Percentiles rank a stretch among this genome's conserved stretches.
Conservation (phyloP, 441 rosid genomes). For the Jatropha multifida region DNA sequence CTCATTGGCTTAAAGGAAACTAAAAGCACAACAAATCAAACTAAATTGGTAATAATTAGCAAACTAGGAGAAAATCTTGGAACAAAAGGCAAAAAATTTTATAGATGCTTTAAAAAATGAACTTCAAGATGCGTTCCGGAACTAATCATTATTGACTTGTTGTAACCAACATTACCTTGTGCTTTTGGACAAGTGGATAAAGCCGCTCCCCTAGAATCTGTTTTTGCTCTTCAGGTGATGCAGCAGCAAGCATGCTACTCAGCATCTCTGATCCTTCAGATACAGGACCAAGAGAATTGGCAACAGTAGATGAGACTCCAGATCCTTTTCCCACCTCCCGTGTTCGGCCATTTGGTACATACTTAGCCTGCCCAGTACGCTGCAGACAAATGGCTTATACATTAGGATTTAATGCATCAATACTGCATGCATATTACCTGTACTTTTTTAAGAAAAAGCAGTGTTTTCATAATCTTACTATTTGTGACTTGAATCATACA, state of each 20-base stretch:
- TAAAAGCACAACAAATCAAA: neutral
- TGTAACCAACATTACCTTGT: constrained; percentile 40
- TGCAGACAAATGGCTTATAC: constrained; percentile 21
- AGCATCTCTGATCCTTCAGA: constrained; percentile 45
- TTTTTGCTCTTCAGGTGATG: constrained; percentile 58
- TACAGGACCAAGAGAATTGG: constrained; percentile 32
- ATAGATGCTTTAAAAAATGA: too few species aligned
- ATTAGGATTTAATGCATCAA: neutral
- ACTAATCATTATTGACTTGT: neutral
- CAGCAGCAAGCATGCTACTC: constrained; percentile 62
- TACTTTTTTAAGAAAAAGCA: neutral
- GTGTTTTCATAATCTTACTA: too few species aligned
- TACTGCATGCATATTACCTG: neutral
- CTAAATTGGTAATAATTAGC: neutral
- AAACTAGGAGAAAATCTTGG: neutral
- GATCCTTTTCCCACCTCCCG: constrained; percentile 25
- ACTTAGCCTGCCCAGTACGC: constrained; percentile 41
- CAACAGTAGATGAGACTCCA: constrained; percentile 24
- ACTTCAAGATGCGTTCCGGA: neutral
- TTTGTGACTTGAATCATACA: too few species aligned
- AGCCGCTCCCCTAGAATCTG: constrained; percentile 61
- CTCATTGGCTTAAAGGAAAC: too few species aligned
- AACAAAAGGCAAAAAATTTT: neutral
- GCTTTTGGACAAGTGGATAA: constrained; percentile 65
- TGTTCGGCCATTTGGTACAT: constrained; percentile 45